Base-by-base conservation (phyloP, 1,284 basidiomycete species). In the Exobasidium rhododendri region DNA sequence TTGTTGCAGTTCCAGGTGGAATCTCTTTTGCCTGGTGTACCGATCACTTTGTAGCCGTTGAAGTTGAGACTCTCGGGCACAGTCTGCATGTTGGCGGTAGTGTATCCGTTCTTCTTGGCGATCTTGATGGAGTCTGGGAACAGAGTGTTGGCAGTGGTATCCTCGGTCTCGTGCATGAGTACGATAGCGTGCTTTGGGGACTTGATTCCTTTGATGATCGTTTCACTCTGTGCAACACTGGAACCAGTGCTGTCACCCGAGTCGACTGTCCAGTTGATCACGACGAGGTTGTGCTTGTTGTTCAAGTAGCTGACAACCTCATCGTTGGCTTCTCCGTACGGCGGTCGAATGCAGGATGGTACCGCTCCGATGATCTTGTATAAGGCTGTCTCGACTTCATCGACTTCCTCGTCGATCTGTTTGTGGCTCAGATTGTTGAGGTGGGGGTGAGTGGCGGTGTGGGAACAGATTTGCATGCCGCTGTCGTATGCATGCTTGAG, bases 111-210 rank as follows among this genome's bases (percentile, higher is more conserved):
- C 26, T 67, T 20, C 1, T 58, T 47, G 2, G 69, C 58, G 14
- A 71, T 71, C 26, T 71, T 59, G 64, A 73, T 58, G 17, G 69
- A 70, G 35, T 67, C 58, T 5, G 73, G 73, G 45, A 75, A 67
- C 17, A 71, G 58, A 4, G 50, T 57, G 46, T 62, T 43, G 22
- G 53, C 44, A 10, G 73, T 73, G 2, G 58, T 65, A 1, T 59
- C 4, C 17, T 70, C 71, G 13, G 73, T 75, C 64, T 75, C 73
- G 63, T 75, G 73, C 60, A 73, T 73, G 45, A 75, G 64, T 10
- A 73, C 55, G 43, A 75, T 75, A 29, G 67, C 69, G 14, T 67
- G 58, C 26, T 49, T 64, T 28, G 71, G 71, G 10, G 71, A 53
- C 31, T 59, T 61, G 17, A 73, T 56, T 40, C 56, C 56, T 30